phyloP scores from a whole-genome alignment of 106 monocot genomes.

The Ottelia alismoides region DNA sequence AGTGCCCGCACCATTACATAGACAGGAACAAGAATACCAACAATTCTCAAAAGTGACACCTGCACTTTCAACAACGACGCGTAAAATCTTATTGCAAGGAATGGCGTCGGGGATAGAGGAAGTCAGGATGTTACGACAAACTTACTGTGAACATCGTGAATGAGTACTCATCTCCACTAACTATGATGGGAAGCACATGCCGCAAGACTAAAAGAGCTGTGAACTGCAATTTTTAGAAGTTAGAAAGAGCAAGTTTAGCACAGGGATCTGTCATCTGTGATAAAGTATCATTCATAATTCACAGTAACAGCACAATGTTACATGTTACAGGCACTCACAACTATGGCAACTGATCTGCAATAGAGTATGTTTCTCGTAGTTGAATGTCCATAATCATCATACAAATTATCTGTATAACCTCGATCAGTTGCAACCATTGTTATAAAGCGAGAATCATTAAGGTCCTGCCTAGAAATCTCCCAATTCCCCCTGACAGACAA shows the following conservation, averaged over 20 bases:
- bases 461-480: conserved; percentile 55
- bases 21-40: conserved; percentile 44
- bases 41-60: conserved; percentile 47
- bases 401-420: conserved; percentile 19
- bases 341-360: conserved; percentile 44
- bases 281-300: background rate
- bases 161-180: conserved; percentile 44
- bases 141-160: conserved; percentile 55
- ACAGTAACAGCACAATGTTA: background rate
- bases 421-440: conserved; percentile 46
- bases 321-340: conserved; percentile 47
- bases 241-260: background rate
- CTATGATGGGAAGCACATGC: conserved; percentile 62
- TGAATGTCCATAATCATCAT: conserved; percentile 36
- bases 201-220: conserved; percentile 62
- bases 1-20: conserved; percentile 45
- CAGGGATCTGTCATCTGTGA: background rate
- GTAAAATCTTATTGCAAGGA: background rate
- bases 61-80: conserved; percentile 5
- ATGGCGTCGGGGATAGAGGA: background rate
- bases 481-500: conserved; percentile 47
- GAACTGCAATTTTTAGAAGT: conserved; percentile 32
- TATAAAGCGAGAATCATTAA: conserved; percentile 38
- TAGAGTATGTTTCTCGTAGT: conserved; percentile 33
- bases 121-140: background rate